Base-by-base conservation (phyloP, 441 rosid species). In the Cnidoscolus chayamansa region DNA sequence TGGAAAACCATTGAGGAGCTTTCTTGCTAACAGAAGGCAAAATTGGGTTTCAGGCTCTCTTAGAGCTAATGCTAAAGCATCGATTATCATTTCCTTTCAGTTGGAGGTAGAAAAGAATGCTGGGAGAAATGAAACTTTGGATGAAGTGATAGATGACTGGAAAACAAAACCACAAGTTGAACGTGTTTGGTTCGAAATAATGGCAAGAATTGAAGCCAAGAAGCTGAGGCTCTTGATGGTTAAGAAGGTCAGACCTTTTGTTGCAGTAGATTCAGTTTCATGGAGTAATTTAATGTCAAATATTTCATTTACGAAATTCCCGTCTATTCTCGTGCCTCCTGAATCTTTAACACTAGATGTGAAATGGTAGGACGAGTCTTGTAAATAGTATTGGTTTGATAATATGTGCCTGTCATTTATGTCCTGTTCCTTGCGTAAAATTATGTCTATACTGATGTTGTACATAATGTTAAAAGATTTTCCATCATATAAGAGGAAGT, bases 321-420 rank as follows among this genome's bases (percentile, higher is more conserved):
- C 93, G 19, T 86, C 92, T 12, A 72, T 88, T 55, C 88, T 92
- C 54, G 88, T 82, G 70, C 96, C 92, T 76, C 83, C 89, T 9
- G 96, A 92, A 79, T 86, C 95, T 56, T 80, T 92, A 72, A 92
- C 96, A 35, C 84, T 92, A 74, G 95, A 81, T 79, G 85, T 92
- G 69, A 92, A 87, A 81, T 92, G 97, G 95, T 90, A 87, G 79
- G 11, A 13, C 2, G 17, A 75, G 77, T 67, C 57, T 76, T 81
- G 89, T 82, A 79, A 76, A 76, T 80, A 78, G 32, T 67, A 47
- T 59, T 51, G 40, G 13, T 3, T 43, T 66, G 50, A 12, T 49
- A 6, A 40, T 25, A 64, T 31, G 11, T 62, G 10, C 37, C 8
- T 65, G 30, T 70, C 25, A 15, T 47, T 68, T 49, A 47, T 51